A percentile compares a stretch with the other conserved stretches of the same genome.
Conservation (phyloP, 805 yeast genomes). For the Cyberlindnera mrakii region DNA sequence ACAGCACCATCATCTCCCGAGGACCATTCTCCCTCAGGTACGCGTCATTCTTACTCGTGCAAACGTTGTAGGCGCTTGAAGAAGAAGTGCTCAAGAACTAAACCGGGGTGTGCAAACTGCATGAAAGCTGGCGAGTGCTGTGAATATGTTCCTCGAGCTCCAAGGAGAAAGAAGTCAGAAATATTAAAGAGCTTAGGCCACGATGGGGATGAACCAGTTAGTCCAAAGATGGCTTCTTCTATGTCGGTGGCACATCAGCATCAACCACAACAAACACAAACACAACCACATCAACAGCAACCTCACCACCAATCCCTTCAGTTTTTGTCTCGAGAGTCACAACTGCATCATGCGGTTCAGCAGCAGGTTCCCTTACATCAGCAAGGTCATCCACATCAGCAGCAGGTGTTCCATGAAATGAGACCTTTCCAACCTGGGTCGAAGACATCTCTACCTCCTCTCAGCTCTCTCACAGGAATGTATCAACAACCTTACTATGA, state of each 20-base stretch:
- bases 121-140: constrained; percentile 32
- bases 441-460: constrained; percentile 1
- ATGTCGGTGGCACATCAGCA: background rate
- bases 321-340: too few relatives aligned
- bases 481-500: background rate
- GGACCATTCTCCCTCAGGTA: constrained; percentile 1
- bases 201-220: background rate
- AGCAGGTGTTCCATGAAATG: background rate
- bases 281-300: constrained; percentile 1
- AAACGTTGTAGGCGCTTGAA: constrained; percentile 41
- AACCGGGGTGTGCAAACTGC: constrained; percentile 41
- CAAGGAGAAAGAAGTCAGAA: constrained; percentile 31
- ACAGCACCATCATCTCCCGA: constrained; percentile 1
- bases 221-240: too few relatives aligned
- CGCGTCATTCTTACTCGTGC: constrained; percentile 32
- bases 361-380: background rate
- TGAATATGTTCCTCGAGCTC: constrained; percentile 38
- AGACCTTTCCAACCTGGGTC: background rate
- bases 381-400: background rate
- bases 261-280: background rate
- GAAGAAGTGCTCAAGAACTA: constrained; percentile 41
- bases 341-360: background rate
- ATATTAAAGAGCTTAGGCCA: constrained; percentile 22
- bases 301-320: background rate
- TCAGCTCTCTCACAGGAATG: constrained; percentile 4